phyloP scores from a whole-genome alignment of 345 rosid species.

The Barbarea vulgaris region DNA sequence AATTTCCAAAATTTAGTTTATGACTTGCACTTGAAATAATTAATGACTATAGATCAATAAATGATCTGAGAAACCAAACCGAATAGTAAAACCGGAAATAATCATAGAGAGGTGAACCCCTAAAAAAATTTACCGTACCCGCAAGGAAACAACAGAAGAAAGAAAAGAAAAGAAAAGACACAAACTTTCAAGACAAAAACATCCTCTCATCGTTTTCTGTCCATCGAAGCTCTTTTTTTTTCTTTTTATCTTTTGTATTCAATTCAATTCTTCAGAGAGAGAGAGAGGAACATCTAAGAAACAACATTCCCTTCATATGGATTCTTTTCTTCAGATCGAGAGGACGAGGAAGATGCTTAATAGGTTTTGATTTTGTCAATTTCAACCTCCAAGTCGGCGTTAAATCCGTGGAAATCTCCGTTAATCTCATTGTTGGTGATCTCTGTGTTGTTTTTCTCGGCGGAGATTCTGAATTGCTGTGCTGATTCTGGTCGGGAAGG shows the following conservation, averaged over 20 bases:
- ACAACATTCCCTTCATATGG: slow-evolving; percentile 27
- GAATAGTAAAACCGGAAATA: background rate
- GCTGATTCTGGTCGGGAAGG: slow-evolving; percentile 3
- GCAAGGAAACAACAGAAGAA: slow-evolving; percentile 9
- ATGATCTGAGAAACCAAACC: slow-evolving; percentile 1
- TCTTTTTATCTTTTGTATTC: too few relatives aligned
- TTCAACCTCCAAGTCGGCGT: background rate
- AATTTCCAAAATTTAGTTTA: background rate
- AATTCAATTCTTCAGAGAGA: slow-evolving; percentile 13
- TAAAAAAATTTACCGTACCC: background rate
- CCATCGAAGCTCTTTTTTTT: slow-evolving; percentile 18
- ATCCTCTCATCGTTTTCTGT: slow-evolving; percentile 31
- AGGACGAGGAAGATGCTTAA: background rate
- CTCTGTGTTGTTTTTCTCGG: slow-evolving; percentile 5
- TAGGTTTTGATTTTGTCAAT: slow-evolving; percentile 1
- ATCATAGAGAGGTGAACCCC: background rate
- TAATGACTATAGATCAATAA: too few relatives aligned
- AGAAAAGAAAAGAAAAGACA: background rate
- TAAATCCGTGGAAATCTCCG: background rate
- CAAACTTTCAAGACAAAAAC: slow-evolving; percentile 24
- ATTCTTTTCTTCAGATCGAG: slow-evolving; percentile 25
- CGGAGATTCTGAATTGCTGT: slow-evolving; percentile 10
- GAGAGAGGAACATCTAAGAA: slow-evolving; percentile 27
- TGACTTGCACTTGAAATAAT: background rate
- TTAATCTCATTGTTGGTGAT: slow-evolving; percentile 22